These are phyloP conservation scores for Colletotrichum lupini DNA, from an alignment of 2,329 filamentous ascomycete species.

Conservation along the genomic window DNA sequence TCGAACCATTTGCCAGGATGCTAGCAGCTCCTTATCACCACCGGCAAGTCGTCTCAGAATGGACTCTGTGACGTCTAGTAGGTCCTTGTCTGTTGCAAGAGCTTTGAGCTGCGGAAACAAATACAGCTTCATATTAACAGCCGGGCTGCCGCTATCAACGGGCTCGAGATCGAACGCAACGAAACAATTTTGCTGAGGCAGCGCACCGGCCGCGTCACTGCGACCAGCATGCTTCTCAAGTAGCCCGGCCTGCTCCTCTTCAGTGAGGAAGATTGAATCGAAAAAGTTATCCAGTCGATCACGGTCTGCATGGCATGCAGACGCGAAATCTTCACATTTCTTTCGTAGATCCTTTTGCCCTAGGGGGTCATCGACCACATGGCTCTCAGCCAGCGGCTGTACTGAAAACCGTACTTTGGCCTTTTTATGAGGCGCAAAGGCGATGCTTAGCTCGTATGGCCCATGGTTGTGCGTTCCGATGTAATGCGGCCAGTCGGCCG, in stretches of 20 bases:
- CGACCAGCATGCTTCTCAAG: not conserved
- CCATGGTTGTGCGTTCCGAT: slow-evolving; percentile 17
- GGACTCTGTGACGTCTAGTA: not conserved
- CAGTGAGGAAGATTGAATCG: slow-evolving; percentile 19
- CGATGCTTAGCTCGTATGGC: slow-evolving; percentile 22
- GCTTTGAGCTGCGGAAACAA: slow-evolving; percentile 18
- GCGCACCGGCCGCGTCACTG: not conserved
- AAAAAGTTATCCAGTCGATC: slow-evolving; percentile 17
- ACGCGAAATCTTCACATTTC: slow-evolving; percentile 8
- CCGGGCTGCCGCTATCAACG: not conserved
- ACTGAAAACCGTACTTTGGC: slow-evolving; percentile 19
- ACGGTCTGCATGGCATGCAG: slow-evolving; percentile 13
- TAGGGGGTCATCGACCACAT: not conserved
- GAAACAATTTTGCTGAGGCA: slow-evolving; percentile 9
- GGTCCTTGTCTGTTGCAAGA: slow-evolving; percentile 4
- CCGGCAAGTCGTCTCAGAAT: not conserved
- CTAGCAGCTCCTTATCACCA: not conserved
- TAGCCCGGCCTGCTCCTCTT: not conserved
- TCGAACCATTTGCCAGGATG: not conserved
- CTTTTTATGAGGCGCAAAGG: slow-evolving; percentile 10
- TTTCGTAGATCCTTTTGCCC: slow-evolving; percentile 18
- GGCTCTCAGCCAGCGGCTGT: slow-evolving; percentile 10
- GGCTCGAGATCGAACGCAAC: slow-evolving; percentile 16
- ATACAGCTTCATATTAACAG: slow-evolving; percentile 10
- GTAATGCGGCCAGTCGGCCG: slow-evolving; percentile 11